phyloP scores from a whole-genome alignment of 78 protist species.

The Dictyostelium capitatum region DNA sequence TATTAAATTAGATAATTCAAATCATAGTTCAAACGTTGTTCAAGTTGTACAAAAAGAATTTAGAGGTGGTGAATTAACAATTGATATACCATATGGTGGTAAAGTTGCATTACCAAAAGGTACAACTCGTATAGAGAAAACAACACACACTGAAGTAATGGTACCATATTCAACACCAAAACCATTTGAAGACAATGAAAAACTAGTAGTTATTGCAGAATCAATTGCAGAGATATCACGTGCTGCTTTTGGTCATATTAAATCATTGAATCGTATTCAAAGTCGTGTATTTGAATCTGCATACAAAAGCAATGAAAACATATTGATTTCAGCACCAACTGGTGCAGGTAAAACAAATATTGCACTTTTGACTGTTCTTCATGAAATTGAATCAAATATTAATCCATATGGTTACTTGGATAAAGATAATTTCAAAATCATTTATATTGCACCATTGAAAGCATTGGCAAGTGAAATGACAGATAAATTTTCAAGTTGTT shows the following conservation, averaged over 20 bases:
- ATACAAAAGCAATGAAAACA: slow-evolving; percentile 93
- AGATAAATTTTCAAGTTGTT: slow-evolving; percentile 80
- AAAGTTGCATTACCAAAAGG: slow-evolving; percentile 44
- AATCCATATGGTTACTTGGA: slow-evolving; percentile 21
- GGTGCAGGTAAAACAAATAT: slow-evolving; percentile 91
- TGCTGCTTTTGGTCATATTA: slow-evolving; percentile 56
- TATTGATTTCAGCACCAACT: slow-evolving; percentile 99
- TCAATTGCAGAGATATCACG: not conserved
- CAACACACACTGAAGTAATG: slow-evolving; percentile 1
- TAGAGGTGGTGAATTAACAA: slow-evolving; percentile 1
- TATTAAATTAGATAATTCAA: not conserved
- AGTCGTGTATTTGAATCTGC: slow-evolving; percentile 89
- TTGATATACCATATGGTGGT: slow-evolving; percentile 31
- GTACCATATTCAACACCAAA: slow-evolving; percentile 25
- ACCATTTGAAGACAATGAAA: slow-evolving; percentile 64
- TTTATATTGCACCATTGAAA: slow-evolving; percentile 99
- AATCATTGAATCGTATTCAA: slow-evolving; percentile 78
- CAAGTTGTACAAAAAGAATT: slow-evolving; percentile 12
- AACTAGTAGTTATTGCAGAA: slow-evolving; percentile 21
- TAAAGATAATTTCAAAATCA: slow-evolving; percentile 94
- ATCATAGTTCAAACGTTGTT: not conserved
- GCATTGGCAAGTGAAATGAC: slow-evolving; percentile 99
- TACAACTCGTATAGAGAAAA: slow-evolving; percentile 17
- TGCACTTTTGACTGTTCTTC: slow-evolving; percentile 88
- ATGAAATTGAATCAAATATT: slow-evolving; percentile 77